phyloP scores from a whole-genome alignment of 495 filamentous ascomycete species.

The Usnea hakonensis region DNA sequence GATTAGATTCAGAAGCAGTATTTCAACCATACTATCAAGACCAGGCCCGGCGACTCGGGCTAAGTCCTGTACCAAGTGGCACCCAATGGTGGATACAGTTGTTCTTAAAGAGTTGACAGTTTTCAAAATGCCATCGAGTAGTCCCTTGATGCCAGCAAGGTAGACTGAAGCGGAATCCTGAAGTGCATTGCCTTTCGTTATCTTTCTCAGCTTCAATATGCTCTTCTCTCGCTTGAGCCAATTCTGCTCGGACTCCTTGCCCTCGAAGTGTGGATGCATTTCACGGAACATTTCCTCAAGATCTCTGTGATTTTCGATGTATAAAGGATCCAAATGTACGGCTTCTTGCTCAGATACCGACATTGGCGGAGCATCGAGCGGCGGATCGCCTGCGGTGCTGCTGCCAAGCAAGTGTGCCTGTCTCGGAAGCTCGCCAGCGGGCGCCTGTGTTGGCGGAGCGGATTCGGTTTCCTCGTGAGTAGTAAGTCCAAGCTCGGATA shows the following conservation, averaged over 20 bases:
- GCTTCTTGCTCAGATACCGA: constrained; percentile 45
- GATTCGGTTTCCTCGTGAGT: constrained; percentile 25
- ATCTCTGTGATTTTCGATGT: constrained; percentile 72
- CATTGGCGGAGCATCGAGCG: constrained; percentile 35
- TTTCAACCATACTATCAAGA: constrained; percentile 83
- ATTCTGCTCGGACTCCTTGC: constrained; percentile 82
- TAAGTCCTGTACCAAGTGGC: constrained; percentile 77
- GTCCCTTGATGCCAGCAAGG: constrained; percentile 56
- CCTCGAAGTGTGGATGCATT: constrained; percentile 78
- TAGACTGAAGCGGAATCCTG: constrained; percentile 65
- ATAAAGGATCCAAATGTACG: constrained; percentile 67
- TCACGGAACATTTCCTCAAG: constrained; percentile 73
- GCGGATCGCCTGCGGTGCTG: constrained; percentile 19
- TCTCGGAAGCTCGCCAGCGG: constrained; percentile 33
- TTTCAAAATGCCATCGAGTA: constrained; percentile 87
- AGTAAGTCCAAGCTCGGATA: constrained; percentile 57
- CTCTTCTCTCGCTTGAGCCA: constrained; percentile 81
- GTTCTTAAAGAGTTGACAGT: constrained; percentile 79
- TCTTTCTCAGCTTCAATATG: constrained; percentile 61
- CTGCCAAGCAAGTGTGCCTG: constrained; percentile 27
- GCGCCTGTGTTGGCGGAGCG: constrained; percentile 27
- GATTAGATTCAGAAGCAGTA: constrained; percentile 80
- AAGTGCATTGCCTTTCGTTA: constrained; percentile 78
- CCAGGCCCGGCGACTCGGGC: constrained; percentile 65
- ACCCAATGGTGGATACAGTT: constrained; percentile 78